A percentile compares a stretch with the other conserved stretches of the same genome.
Evolutionary conservation across 2,329 filamentous ascomycete species (phyloP).

Genomic region (Endothia cerciana): DNA sequence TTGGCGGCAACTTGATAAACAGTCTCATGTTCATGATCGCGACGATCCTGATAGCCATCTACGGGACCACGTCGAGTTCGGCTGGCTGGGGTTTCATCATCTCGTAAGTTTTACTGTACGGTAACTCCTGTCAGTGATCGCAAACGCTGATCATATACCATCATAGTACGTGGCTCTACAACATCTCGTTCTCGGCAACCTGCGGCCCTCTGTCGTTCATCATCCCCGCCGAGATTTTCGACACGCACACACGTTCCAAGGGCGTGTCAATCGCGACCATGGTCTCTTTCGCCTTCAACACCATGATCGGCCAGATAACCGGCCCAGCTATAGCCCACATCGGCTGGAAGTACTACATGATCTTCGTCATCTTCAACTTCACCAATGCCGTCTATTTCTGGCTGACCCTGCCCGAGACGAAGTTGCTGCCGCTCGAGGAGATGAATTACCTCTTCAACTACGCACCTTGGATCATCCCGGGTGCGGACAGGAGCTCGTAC

Average conservation of each 20-base stretch:
- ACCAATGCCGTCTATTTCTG: slow-evolving; percentile 53
- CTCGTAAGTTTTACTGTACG: slow-evolving; percentile 40
- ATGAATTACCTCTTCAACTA: slow-evolving; percentile 67
- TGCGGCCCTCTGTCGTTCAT: slow-evolving; percentile 68
- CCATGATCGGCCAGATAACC: slow-evolving; percentile 39
- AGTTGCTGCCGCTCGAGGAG: slow-evolving; percentile 64
- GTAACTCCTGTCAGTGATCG: not conserved
- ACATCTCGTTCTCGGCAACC: slow-evolving; percentile 74
- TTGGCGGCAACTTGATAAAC: slow-evolving; percentile 73
- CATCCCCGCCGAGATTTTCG: slow-evolving; percentile 74
- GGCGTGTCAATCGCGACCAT: slow-evolving; percentile 77
- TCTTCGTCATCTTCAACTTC: slow-evolving; percentile 65
- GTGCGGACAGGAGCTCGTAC: slow-evolving; percentile 57
- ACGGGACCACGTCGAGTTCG: slow-evolving; percentile 48
- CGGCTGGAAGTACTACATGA: slow-evolving; percentile 52
- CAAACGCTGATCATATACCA: not conserved
- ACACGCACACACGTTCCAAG: slow-evolving; percentile 74
- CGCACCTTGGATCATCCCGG: slow-evolving; percentile 63
- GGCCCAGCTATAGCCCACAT: slow-evolving; percentile 54
- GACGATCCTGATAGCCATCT: slow-evolving; percentile 49
- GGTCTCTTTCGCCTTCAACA: slow-evolving; percentile 72
- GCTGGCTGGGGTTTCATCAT: slow-evolving; percentile 77
- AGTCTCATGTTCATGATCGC: slow-evolving; percentile 74
- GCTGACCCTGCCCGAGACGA: slow-evolving; percentile 65
- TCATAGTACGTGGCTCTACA: slow-evolving; percentile 74